These are phyloP conservation scores for Botryosphaeria dothidea DNA, from an alignment of 2,329 filamentous ascomycete genomes.

Conservation along the genomic window DNA sequence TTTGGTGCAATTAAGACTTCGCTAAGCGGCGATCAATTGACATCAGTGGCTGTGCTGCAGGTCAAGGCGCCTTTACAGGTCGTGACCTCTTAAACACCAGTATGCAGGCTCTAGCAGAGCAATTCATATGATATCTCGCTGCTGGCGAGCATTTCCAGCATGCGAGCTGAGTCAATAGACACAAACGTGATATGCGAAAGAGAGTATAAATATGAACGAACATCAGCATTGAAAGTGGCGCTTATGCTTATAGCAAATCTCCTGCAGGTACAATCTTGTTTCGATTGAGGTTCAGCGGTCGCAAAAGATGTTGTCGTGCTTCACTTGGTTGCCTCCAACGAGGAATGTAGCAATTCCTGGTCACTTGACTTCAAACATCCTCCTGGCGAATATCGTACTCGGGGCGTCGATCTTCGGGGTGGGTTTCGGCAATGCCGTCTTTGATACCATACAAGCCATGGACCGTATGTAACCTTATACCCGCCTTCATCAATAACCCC, in stretches of 20 bases:
- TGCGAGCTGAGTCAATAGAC: too few relatives aligned
- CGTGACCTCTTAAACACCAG: too few relatives aligned
- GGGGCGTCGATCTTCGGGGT: constrained; percentile 1
- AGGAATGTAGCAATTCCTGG: not conserved
- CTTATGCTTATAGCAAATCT: too few relatives aligned
- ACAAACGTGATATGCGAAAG: too few relatives aligned
- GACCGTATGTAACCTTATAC: not conserved
- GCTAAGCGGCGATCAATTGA: not conserved
- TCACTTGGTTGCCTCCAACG: not conserved
- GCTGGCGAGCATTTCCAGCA: too few relatives aligned
- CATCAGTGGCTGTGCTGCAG: not conserved
- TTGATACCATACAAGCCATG: constrained; percentile 15
- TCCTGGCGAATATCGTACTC: constrained; percentile 1
- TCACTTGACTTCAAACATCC: not conserved
- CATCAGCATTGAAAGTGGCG: too few relatives aligned
- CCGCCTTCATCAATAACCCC: too few relatives aligned
- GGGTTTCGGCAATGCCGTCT: constrained; percentile 7
- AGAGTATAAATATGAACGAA: too few relatives aligned
- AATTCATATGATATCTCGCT: too few relatives aligned
- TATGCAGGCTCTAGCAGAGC: too few relatives aligned
- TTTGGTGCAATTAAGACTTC: not conserved
- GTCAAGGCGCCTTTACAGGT: not conserved
- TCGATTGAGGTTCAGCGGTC: too few relatives aligned
- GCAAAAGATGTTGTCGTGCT: not conserved
- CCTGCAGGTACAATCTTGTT: too few relatives aligned